These are phyloP conservation scores for Solanum ahanhuiri DNA, from an alignment of 257 asterid species.

Conservation along the genomic window DNA sequence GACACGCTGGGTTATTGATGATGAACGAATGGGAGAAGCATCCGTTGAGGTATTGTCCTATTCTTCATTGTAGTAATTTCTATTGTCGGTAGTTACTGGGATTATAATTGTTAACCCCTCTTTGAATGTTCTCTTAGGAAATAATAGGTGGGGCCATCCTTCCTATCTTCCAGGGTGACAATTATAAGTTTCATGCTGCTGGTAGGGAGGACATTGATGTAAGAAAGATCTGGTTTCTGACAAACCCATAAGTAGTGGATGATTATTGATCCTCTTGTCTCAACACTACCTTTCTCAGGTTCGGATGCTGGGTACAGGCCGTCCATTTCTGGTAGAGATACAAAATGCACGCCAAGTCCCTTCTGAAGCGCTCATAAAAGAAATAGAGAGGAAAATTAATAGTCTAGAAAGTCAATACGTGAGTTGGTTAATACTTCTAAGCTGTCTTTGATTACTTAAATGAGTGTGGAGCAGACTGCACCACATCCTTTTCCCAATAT, in stretches of 20 bases:
- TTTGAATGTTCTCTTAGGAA: constrained; percentile 46
- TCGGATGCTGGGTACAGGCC: constrained; percentile 92
- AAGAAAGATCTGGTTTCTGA: constrained; percentile 13
- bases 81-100: constrained; percentile 5
- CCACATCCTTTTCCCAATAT: neutral
- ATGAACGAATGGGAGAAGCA: constrained; percentile 97
- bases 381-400: constrained; percentile 65
- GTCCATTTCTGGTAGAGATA: constrained; percentile 89
- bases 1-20: constrained; percentile 90
- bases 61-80: neutral
- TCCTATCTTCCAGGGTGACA: constrained; percentile 74
- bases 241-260: neutral
- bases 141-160: constrained; percentile 71
- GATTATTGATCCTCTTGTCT: neutral
- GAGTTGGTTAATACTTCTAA: constrained; percentile 11
- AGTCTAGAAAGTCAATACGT: constrained; percentile 55
- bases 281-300: constrained; percentile 37
- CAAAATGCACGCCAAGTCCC: constrained; percentile 73
- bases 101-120: neutral
- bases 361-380: constrained; percentile 52
- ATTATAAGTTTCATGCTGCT: constrained; percentile 93
- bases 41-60: constrained; percentile 64
- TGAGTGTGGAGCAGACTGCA: neutral
- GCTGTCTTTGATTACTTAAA: neutral
- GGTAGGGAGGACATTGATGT: constrained; percentile 99